Conservation (phyloP, 495 filamentous ascomycete species). For the Cercophora newfieldiana region DNA sequence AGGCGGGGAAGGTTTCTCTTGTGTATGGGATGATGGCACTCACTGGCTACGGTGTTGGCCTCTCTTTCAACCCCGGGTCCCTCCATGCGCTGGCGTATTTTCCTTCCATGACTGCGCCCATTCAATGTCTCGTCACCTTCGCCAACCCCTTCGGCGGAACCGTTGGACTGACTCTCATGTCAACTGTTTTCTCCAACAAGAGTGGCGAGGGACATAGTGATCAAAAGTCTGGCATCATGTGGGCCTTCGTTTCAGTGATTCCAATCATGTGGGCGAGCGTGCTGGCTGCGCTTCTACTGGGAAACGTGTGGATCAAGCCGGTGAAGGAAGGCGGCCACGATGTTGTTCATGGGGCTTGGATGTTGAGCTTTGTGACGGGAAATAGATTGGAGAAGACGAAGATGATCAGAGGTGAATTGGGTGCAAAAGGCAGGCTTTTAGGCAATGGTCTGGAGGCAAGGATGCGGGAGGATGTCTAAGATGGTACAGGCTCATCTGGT, state of each 20-base stretch:
- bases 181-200: constrained; percentile 60
- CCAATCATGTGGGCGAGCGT: constrained; percentile 52
- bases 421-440: no score
- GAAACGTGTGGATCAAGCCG: constrained; percentile 53
- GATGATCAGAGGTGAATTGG: constrained; percentile 23
- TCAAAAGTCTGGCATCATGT: constrained; percentile 51
- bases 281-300: constrained; percentile 45
- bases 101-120: constrained; percentile 49
- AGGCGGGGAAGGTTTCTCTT: constrained; percentile 35
- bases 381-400: constrained; percentile 30
- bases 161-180: constrained; percentile 58
- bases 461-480: no score
- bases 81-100: constrained; percentile 58
- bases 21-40: constrained; percentile 63
- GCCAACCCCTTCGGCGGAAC: constrained; percentile 59
- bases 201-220: constrained; percentile 21
- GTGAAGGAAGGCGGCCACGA: constrained; percentile 23
- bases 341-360: constrained; percentile 25
- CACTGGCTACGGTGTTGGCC: constrained; percentile 58
- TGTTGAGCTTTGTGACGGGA: constrained; percentile 26
- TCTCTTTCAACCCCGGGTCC: constrained; percentile 34
- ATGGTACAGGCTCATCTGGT: no score
- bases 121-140: constrained; percentile 53
- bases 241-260: constrained; percentile 56
- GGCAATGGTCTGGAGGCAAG: no score